Evolutionary conservation across 1,139 yeast species (phyloP).

Genomic region (Candida tetrigidarum): DNA sequence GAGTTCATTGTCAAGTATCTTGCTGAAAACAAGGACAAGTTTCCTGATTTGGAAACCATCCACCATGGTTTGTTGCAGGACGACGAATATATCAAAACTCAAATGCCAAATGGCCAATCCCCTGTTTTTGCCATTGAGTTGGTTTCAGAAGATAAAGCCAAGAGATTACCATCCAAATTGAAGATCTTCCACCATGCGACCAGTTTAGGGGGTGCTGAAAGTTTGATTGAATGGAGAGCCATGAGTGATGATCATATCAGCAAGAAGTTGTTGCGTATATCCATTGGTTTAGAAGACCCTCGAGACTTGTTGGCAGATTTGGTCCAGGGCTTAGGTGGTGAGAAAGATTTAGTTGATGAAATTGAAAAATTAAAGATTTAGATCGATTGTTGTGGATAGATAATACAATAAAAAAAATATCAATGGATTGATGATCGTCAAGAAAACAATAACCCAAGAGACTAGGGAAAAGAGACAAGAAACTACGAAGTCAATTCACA

Average conservation of each 20-base stretch:
- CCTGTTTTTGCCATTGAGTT: conserved; percentile 79
- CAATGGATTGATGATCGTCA: not conserved
- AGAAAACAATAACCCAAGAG: no score
- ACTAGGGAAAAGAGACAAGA: no score
- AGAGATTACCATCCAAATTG: conserved; percentile 64
- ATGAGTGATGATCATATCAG: conserved; percentile 64
- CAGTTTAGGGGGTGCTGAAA: conserved; percentile 92
- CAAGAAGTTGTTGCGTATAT: conserved; percentile 65
- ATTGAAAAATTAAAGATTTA: conserved; percentile 12
- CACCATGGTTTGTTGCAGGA: conserved; percentile 78
- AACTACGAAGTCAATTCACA: no score
- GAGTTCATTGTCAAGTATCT: conserved; percentile 64
- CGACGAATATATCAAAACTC: conserved; percentile 64
- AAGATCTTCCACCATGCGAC: conserved; percentile 87
- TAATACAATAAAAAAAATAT: not conserved
- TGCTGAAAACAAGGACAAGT: conserved; percentile 46
- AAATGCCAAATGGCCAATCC: conserved; percentile 66
- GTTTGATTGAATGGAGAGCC: conserved; percentile 90
- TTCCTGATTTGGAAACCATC: conserved; percentile 55
- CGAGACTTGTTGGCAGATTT: conserved; percentile 77
- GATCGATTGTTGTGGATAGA: not conserved
- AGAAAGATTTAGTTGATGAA: conserved; percentile 13
- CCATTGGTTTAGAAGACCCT: conserved; percentile 77
- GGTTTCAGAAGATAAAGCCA: conserved; percentile 57
- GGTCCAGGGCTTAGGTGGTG: conserved; percentile 20